These are phyloP conservation scores for Blastocystis sp. DNA, from an alignment of 352 stramenopile genomes.

Conservation along the genomic window DNA sequence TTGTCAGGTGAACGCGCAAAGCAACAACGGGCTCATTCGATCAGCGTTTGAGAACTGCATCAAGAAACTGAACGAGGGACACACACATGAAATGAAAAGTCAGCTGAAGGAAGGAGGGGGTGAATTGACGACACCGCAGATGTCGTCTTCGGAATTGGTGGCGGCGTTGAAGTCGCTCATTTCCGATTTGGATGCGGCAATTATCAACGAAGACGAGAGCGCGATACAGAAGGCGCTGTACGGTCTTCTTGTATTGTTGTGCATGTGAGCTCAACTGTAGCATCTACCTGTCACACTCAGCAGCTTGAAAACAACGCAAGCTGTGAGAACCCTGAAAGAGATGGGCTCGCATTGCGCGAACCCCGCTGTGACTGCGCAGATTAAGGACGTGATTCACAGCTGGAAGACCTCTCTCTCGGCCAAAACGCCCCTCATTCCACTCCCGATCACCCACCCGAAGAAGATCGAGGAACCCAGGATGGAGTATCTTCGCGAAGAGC, in stretches of 20 bases:
- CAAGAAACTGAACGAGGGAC: neutral
- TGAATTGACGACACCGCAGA: neutral
- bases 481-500: neutral
- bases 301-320: neutral
- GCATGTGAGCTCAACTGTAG: neutral
- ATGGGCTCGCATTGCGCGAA: neutral
- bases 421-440: neutral
- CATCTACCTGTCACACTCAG: constrained; percentile 9
- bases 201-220: constrained; percentile 49
- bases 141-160: constrained; percentile 14
- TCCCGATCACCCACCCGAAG: neutral
- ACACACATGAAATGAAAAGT: neutral
- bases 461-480: neutral
- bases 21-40: constrained; percentile 21
- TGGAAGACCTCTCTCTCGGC: neutral
- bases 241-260: neutral
- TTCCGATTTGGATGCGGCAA: constrained; percentile 1
- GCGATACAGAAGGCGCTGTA: neutral
- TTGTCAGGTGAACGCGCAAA: constrained; percentile 10
- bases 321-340: constrained; percentile 1
- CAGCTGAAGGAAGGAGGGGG: neutral
- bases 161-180: neutral
- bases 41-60: constrained; percentile 16
- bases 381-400: constrained; percentile 8
- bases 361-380: neutral